These are phyloP conservation scores for Pseudogymnoascus sp. DNA, from an alignment of 2,329 filamentous ascomycete genomes.

Conservation along the genomic window DNA sequence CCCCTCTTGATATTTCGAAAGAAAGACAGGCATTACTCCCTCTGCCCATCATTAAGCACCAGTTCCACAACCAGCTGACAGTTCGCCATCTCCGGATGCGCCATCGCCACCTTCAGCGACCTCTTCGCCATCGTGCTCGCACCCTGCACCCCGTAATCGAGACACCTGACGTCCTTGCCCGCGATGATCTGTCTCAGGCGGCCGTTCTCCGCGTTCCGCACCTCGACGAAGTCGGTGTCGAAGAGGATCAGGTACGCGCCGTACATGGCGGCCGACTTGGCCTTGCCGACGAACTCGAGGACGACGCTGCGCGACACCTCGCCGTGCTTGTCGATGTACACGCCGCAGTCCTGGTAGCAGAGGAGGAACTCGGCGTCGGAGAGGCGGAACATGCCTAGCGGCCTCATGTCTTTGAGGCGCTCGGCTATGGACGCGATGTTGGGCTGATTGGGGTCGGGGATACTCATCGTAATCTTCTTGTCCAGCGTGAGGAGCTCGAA, in stretches of 20 bases:
- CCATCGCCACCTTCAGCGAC: constrained; percentile 91
- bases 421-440: constrained; percentile 77
- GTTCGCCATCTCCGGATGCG: constrained; percentile 77
- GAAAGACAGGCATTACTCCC: constrained; percentile 19
- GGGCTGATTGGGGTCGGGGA: constrained; percentile 73
- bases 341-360: constrained; percentile 89
- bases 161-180: constrained; percentile 77
- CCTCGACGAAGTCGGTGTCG: constrained; percentile 93
- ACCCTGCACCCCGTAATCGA: constrained; percentile 70
- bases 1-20: not conserved
- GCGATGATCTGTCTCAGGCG: constrained; percentile 88
- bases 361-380: constrained; percentile 88
- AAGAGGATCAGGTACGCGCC: constrained; percentile 88
- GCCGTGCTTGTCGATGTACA: constrained; percentile 97
- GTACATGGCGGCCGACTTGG: constrained; percentile 77
- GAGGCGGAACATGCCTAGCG: constrained; percentile 92
- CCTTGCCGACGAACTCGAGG: constrained; percentile 97
- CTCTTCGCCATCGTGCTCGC: constrained; percentile 47
- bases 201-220: constrained; percentile 93
- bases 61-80: constrained; percentile 87
- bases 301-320: constrained; percentile 90
- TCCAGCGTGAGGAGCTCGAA: constrained; percentile 95
- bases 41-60: constrained; percentile 79
- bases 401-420: constrained; percentile 73
- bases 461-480: constrained; percentile 91